A percentile compares a stretch with the other conserved stretches of the same genome.
Conservation (phyloP, 139 green algal genomes). For the Tetratostichococcus sp. region DNA sequence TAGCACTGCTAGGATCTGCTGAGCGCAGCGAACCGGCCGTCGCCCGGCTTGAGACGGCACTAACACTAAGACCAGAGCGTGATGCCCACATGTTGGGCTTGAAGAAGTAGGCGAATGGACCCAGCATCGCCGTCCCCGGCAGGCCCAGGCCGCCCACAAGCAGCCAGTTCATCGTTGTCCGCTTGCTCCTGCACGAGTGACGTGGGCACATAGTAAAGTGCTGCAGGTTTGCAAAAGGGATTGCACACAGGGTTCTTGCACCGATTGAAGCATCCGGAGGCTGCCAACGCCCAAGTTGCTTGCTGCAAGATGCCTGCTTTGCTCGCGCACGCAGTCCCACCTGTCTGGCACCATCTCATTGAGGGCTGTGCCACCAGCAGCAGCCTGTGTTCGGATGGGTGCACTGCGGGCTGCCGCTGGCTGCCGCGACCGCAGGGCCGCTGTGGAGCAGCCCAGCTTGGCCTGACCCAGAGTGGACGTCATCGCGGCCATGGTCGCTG, state of each 20-base stretch:
- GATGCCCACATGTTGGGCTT: slow-evolving; percentile 16
- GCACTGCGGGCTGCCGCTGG: neutral
- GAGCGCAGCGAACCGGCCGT: too few relatives aligned
- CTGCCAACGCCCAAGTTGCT: too few relatives aligned
- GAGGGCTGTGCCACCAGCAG: neutral
- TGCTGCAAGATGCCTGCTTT: too few relatives aligned
- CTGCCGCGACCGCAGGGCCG: neutral
- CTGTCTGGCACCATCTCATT: neutral
- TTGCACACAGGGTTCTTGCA: too few relatives aligned
- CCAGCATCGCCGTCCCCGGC: slow-evolving; percentile 55
- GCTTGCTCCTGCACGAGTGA: too few relatives aligned
- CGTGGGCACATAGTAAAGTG: too few relatives aligned
- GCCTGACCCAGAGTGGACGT: neutral
- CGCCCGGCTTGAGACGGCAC: too few relatives aligned
- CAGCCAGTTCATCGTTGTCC: slow-evolving; percentile 84
- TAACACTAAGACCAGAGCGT: too few relatives aligned
- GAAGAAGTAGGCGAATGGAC: slow-evolving; percentile 22
- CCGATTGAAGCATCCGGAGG: too few relatives aligned
- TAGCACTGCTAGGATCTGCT: too few relatives aligned
- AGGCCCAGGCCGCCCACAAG: slow-evolving; percentile 62
- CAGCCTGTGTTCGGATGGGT: neutral
- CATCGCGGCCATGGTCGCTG: neutral
- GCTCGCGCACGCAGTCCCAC: too few relatives aligned
- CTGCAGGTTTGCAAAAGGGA: too few relatives aligned
- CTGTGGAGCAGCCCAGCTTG: neutral